These are phyloP conservation scores for Fusarium irregulare DNA, from an alignment of 2,329 filamentous ascomycete genomes.

Conservation along the genomic window DNA sequence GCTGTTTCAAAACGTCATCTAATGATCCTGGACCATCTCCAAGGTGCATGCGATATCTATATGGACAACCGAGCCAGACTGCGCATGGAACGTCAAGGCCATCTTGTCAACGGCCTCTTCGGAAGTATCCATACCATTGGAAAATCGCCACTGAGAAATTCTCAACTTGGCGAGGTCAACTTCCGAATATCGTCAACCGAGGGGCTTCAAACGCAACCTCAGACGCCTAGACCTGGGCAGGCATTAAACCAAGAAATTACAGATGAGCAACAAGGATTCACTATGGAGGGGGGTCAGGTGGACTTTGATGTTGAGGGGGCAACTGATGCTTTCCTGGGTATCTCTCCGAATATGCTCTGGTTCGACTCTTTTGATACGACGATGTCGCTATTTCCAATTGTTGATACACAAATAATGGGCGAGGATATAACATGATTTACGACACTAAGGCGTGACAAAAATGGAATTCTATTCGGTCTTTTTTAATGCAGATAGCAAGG, in stretches of 20 bases:
- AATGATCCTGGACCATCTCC: conserved; percentile 41
- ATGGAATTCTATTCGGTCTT: background rate
- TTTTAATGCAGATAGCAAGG: background rate
- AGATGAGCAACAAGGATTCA: conserved; percentile 8
- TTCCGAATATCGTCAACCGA: background rate
- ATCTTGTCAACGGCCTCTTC: conserved; percentile 42
- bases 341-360: conserved; percentile 44
- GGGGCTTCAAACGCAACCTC: background rate
- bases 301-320: conserved; percentile 18
- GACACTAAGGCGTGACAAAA: background rate
- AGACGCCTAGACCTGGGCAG: background rate
- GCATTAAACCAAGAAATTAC: background rate
- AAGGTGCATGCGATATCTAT: conserved; percentile 40
- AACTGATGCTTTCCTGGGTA: conserved; percentile 39
- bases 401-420: conserved; percentile 39
- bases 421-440: background rate
- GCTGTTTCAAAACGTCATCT: conserved; percentile 41
- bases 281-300: background rate
- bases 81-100: conserved; percentile 41
- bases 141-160: conserved; percentile 7
- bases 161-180: background rate
- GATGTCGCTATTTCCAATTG: conserved; percentile 43
- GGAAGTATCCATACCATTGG: conserved; percentile 42
- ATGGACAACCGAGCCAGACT: conserved; percentile 37
- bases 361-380: conserved; percentile 45